These are phyloP conservation scores for Glycyrrhiza uralensis DNA, from an alignment of 306 rosid species.

Conservation along the genomic window DNA sequence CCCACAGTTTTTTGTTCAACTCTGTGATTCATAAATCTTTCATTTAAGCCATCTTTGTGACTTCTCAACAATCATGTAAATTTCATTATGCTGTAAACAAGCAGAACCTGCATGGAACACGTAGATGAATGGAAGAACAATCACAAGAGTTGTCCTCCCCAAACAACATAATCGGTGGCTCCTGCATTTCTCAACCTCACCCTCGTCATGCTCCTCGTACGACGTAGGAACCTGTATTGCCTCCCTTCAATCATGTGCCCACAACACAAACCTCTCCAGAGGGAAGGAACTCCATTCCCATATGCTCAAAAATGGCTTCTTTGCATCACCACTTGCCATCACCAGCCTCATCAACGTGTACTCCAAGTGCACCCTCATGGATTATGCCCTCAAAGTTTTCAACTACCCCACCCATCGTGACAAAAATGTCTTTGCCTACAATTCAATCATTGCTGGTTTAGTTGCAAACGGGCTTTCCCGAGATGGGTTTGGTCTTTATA, in stretches of 20 bases:
- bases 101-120: neutral
- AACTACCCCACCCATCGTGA: conserved; percentile 32
- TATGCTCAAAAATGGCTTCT: conserved; percentile 53
- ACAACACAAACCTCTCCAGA: conserved; percentile 34
- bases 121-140: conserved; percentile 23
- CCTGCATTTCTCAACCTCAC: conserved; percentile 38
- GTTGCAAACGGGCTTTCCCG: conserved; percentile 45
- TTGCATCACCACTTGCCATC: conserved; percentile 47
- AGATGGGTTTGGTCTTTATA: conserved; percentile 44
- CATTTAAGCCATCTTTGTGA: no score
- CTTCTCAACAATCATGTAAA: neutral
- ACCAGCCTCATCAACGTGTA: conserved; percentile 88
- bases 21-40: no score
- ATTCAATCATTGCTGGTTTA: conserved; percentile 70
- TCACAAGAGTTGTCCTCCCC: neutral
- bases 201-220: conserved; percentile 8
- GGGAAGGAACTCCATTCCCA: conserved; percentile 59
- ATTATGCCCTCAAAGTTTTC: conserved; percentile 53
- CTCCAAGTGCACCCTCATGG: conserved; percentile 61
- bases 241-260: conserved; percentile 63
- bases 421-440: conserved; percentile 66
- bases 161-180: neutral
- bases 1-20: no score
- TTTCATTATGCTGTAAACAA: neutral
- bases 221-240: conserved; percentile 48